Conservation (phyloP, 495 filamentous ascomycete genomes). For the Hypoxylon intermedium region DNA sequence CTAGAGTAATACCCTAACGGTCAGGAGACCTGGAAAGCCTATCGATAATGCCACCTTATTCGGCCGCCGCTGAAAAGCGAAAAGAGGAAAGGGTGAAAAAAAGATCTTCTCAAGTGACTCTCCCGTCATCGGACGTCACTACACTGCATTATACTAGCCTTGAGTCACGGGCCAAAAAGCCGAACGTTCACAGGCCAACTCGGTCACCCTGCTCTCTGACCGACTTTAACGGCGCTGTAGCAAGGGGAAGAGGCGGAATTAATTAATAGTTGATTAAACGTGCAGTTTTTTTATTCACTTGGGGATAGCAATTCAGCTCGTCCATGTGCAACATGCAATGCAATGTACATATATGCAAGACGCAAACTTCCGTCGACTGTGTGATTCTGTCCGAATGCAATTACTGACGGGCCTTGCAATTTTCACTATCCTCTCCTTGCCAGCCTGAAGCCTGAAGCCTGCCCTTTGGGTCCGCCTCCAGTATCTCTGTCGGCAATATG, state of each 20-base stretch:
- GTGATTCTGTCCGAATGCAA: constrained; percentile 35
- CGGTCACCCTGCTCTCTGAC: too few species aligned
- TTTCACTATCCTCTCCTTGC: constrained; percentile 24
- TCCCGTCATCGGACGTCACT: constrained; percentile 36
- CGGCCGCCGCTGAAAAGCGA: constrained; percentile 1
- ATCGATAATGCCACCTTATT: constrained; percentile 16
- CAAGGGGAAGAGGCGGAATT: too few species aligned
- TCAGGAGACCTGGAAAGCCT: constrained; percentile 15
- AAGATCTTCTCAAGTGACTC: constrained; percentile 16
- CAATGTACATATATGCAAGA: constrained; percentile 36
- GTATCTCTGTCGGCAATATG: constrained; percentile 31
- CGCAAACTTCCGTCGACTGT: constrained; percentile 29
- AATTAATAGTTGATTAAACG: too few species aligned
- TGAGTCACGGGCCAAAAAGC: constrained; percentile 20
- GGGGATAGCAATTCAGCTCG: constrained; percentile 19
- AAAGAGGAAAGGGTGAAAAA: not conserved
- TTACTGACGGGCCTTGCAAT: constrained; percentile 33
- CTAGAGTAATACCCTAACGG: too few species aligned
- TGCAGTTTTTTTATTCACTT: not conserved
- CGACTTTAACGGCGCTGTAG: too few species aligned
- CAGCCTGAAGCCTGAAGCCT: constrained; percentile 24
- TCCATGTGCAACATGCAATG: constrained; percentile 27
- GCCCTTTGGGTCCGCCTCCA: constrained; percentile 19
- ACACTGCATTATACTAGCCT: not conserved
- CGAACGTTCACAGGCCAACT: too few species aligned